Evolutionary conservation across 495 filamentous ascomycete genomes (phyloP), one percentile per base, ranked within the genome.

Genomic region (Neurospora sp.): DNA sequence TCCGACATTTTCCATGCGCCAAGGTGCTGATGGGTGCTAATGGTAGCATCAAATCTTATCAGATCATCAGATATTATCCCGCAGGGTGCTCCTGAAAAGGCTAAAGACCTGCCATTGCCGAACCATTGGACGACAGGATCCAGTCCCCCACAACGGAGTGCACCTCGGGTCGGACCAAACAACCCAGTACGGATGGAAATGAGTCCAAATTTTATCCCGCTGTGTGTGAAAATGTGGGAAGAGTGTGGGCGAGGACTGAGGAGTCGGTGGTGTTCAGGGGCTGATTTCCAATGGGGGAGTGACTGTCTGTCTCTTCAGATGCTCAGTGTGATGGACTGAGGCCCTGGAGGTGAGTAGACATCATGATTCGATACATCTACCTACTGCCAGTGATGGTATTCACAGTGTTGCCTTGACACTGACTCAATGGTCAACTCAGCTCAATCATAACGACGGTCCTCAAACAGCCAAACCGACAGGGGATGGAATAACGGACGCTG

Each of bases 61-160:
- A 81, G 83, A 85, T 85, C 79, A 84, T 84, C 82, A 82, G 82
- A 82, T 82, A 79, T 74, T 73, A 74, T 65, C 37, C 20, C 48
- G 69, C n/a, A 31, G 71, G 68, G 38, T 35, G 22, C 72, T 31
- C 27, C 69, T 12, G 14, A 71, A 45, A 44, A 44, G 69, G 27
- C 69, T 44, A 71, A 48, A 41, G 38, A 48, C 22, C n/a, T 53
- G 69, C 69, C 70, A 76, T 70, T 69, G 41, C 69, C 53, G n/a
- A 27, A 38, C 40, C 20, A 42, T 73, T 73, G 35, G 38, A 42
- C 3, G 20, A 37, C 35, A 45, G 27, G 31, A 9, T 31, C 40
- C 65, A 38, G 20, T 12, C 73, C 73, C 73, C 74, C 74, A 74
- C 73, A 74, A 70, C 27, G 27, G 40, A 18, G 53, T 71, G 71